phyloP scores from a whole-genome alignment of 1,139 yeast species.

The Insectozyma bohioensis region DNA sequence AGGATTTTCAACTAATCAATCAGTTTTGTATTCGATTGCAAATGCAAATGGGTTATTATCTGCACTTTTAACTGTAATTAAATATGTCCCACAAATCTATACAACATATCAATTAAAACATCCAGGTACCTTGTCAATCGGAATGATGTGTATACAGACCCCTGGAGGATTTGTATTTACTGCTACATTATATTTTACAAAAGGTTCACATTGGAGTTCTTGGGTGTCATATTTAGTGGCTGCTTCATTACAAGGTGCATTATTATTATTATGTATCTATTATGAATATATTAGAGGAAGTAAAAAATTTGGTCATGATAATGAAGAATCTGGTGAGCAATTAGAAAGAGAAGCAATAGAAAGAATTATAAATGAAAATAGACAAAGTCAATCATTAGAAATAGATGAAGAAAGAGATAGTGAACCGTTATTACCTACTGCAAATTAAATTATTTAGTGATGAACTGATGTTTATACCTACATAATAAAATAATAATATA shows the following conservation, averaged over 20 bases:
- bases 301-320: constrained; percentile 20
- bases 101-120: constrained; percentile 71
- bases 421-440: constrained; percentile 1
- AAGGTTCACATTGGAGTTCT: constrained; percentile 84
- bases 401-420: background rate
- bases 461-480: background rate
- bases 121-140: constrained; percentile 77
- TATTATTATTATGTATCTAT: constrained; percentile 38
- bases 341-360: constrained; percentile 35
- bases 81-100: constrained; percentile 77
- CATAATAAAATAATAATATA: too few species aligned
- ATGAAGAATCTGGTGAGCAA: constrained; percentile 22
- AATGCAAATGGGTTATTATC: constrained; percentile 63
- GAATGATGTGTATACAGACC: constrained; percentile 85
- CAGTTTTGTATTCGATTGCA: constrained; percentile 44
- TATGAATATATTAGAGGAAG: constrained; percentile 30
- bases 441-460: background rate
- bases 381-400: constrained; percentile 7
- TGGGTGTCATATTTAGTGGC: constrained; percentile 82
- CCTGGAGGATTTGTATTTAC: constrained; percentile 89
- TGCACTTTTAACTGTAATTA: constrained; percentile 61
- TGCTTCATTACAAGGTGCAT: constrained; percentile 55
- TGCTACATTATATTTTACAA: constrained; percentile 63
- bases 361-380: constrained; percentile 31
- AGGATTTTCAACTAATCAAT: constrained; percentile 23